These are phyloP conservation scores for Globisporangium carolinianum DNA, from an alignment of 352 stramenopile genomes.

Conservation along the genomic window DNA sequence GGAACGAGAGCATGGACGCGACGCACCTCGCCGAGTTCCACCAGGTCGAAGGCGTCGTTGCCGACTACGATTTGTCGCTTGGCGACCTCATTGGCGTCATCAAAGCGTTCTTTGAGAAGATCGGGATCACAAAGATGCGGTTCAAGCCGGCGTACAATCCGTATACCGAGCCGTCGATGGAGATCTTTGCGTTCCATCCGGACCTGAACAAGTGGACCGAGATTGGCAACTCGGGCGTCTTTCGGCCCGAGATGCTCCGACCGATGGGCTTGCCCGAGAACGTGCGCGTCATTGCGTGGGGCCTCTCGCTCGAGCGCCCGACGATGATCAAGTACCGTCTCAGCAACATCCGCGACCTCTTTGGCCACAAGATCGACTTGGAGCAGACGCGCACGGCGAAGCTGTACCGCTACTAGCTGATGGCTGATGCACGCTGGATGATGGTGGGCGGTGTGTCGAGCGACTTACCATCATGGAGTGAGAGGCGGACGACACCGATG, in stretches of 20 bases:
- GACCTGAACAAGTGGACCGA: conserved; percentile 99
- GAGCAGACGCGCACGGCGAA: conserved; percentile 92
- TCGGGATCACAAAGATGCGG: conserved; percentile 96
- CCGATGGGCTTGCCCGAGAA: conserved; percentile 99
- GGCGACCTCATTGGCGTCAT: conserved; percentile 99
- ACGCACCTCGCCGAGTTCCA: conserved; percentile 99
- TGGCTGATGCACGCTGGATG: not conserved
- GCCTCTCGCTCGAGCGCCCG: conserved; percentile 96
- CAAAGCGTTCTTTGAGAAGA: conserved; percentile 99
- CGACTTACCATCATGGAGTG: too few relatives aligned
- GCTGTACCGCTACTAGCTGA: conserved; percentile 72
- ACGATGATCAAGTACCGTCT: conserved; percentile 99
- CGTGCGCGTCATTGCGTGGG: conserved; percentile 99
- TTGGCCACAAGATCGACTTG: conserved; percentile 99
- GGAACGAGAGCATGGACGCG: conserved; percentile 99
- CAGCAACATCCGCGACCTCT: conserved; percentile 99
- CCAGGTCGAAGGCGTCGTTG: conserved; percentile 98
- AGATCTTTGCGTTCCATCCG: conserved; percentile 99
- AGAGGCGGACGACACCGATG: too few relatives aligned
- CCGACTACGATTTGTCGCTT: conserved; percentile 97
- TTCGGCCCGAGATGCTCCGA: conserved; percentile 98
- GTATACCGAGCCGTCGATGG: conserved; percentile 99
- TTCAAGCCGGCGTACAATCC: conserved; percentile 99
- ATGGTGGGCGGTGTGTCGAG: not conserved
- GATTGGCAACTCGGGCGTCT: conserved; percentile 99